phyloP scores from a whole-genome alignment of 257 asterid genomes.

The Lantana camara region DNA sequence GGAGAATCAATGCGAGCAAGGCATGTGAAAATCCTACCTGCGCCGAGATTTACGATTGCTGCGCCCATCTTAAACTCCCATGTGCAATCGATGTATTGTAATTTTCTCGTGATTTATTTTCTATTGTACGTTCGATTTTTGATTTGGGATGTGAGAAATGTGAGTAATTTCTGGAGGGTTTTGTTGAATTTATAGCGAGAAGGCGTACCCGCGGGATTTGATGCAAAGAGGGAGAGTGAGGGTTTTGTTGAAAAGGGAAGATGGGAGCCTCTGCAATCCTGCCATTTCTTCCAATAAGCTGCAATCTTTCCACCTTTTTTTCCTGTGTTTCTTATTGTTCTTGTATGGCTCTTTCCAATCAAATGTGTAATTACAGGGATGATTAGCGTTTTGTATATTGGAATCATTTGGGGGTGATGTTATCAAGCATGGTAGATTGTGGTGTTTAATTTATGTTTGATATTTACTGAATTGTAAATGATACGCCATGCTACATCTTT shows the following conservation, averaged over 20 bases:
- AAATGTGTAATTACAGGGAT: neutral
- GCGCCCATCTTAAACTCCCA: slow-evolving; percentile 77
- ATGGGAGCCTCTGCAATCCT: slow-evolving; percentile 77
- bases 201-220: slow-evolving; percentile 98
- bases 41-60: slow-evolving; percentile 83
- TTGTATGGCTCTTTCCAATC: neutral
- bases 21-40: slow-evolving; percentile 94
- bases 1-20: slow-evolving; percentile 73
- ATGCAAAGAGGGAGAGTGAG: slow-evolving; percentile 98
- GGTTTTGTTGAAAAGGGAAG: slow-evolving; percentile 79
- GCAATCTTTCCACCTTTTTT: neutral
- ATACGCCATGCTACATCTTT: neutral
- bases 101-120: no score
- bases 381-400: slow-evolving; percentile 7
- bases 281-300: slow-evolving; percentile 73
- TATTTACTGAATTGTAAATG: neutral
- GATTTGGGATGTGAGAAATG: no score
- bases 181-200: slow-evolving; percentile 51
- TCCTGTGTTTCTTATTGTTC: neutral
- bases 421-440: neutral
- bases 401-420: slow-evolving; percentile 10
- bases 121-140: no score
- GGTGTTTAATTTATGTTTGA: slow-evolving; percentile 6
- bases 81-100: slow-evolving; percentile 85
- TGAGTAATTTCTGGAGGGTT: no score